A percentile compares a stretch with the other conserved stretches of the same genome.
Conservation (phyloP, 2,329 filamentous ascomycete species). For the Chaetothyriales sp. region DNA sequence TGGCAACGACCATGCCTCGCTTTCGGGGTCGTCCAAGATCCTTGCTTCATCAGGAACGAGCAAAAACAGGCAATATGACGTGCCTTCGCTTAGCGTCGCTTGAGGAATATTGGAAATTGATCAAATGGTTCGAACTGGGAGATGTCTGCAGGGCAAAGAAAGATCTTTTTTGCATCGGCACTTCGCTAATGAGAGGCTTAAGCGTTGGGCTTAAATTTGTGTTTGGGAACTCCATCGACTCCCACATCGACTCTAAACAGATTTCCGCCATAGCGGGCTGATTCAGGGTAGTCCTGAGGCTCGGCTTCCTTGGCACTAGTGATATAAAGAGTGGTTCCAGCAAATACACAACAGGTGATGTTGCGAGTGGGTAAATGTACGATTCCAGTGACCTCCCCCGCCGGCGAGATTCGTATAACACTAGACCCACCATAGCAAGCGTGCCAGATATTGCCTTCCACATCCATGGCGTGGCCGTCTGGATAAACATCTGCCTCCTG, state of each 20-base stretch:
- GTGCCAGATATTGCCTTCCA: slow-evolving; percentile 76
- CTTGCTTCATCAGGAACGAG: not conserved
- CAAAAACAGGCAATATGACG: not conserved
- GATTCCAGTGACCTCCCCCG: slow-evolving; percentile 59
- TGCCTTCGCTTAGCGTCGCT: not conserved
- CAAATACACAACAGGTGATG: slow-evolving; percentile 69
- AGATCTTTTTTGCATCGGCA: no score
- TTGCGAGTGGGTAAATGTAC: slow-evolving; percentile 63
- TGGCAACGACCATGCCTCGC: not conserved
- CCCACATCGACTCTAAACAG: slow-evolving; percentile 35
- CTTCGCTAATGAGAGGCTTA: not conserved
- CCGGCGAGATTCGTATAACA: slow-evolving; percentile 59
- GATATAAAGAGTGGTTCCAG: slow-evolving; percentile 60
- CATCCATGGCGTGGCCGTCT: slow-evolving; percentile 75
- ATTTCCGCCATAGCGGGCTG: slow-evolving; percentile 52
- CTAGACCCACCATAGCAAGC: slow-evolving; percentile 67
- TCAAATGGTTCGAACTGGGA: no score
- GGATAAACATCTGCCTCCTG: slow-evolving; percentile 49
- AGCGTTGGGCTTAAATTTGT: not conserved
- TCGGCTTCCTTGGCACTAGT: slow-evolving; percentile 62
- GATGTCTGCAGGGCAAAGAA: no score
- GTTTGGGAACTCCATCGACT: slow-evolving; percentile 34
- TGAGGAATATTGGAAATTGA: not conserved
- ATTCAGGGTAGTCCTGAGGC: slow-evolving; percentile 48
- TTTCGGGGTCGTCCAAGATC: not conserved